Evolutionary conservation across 441 rosid genomes (phyloP).

Genomic region (Melastoma candidum): DNA sequence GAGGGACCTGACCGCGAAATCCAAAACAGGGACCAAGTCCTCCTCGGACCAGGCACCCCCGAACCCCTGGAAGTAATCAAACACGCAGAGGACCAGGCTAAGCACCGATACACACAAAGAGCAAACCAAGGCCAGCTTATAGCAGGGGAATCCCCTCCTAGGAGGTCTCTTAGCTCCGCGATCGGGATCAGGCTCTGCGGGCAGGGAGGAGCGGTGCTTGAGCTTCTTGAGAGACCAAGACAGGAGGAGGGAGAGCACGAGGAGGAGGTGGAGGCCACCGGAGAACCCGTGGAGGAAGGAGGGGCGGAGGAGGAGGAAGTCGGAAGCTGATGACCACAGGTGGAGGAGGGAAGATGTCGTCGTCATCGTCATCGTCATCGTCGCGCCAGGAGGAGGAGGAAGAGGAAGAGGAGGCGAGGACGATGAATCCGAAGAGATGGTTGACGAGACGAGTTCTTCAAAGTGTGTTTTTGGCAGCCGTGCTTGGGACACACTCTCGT

Average conservation of each 20-base stretch:
- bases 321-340: background rate
- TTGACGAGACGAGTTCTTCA: too few relatives aligned
- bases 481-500: too few relatives aligned
- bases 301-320: slow-evolving; percentile 32
- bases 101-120: slow-evolving; percentile 44
- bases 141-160: slow-evolving; percentile 15
- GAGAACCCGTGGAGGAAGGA: slow-evolving; percentile 38
- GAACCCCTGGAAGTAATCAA: slow-evolving; percentile 47
- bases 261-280: slow-evolving; percentile 36
- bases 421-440: too few relatives aligned
- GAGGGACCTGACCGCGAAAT: slow-evolving; percentile 43
- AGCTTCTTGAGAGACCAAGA: slow-evolving; percentile 32
- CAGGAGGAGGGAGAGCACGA: slow-evolving; percentile 36
- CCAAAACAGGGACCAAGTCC: slow-evolving; percentile 39
- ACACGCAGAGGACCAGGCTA: slow-evolving; percentile 30
- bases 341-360: too few relatives aligned
- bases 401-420: too few relatives aligned
- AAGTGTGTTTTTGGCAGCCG: too few relatives aligned
- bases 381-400: too few relatives aligned
- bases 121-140: slow-evolving; percentile 35
- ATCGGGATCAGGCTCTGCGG: slow-evolving; percentile 6
- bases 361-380: too few relatives aligned
- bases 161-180: slow-evolving; percentile 20
- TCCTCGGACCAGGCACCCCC: slow-evolving; percentile 39
- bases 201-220: background rate